Base-by-base conservation (phyloP, 23 red algal species). In the Chondrus crispus region DNA sequence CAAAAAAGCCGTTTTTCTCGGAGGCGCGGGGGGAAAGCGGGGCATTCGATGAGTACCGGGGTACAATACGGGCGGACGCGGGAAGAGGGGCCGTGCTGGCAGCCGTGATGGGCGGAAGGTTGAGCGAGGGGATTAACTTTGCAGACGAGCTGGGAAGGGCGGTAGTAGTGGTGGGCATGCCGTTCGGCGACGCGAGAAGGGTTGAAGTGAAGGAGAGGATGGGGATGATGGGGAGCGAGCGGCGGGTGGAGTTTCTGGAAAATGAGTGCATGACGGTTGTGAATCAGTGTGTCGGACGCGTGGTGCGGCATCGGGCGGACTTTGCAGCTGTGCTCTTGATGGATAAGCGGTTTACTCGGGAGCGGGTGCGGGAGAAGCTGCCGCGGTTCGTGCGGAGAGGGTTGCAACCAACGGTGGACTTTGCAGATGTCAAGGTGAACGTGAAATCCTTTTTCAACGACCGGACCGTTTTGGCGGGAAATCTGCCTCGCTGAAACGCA, bases 121-220 rank as follows among this genome's bases (percentile, higher is more conserved):
- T 99, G 14, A 96, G 94, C 12, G 97, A 99, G 64, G 97, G 97
- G 41, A 99, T 99, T 64, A 99, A 99, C 74, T 96, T 99, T 92
- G 74, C 85, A n/a, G 95, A 99, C 74, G 94, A 94, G 6, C 44
- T 95, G 46, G 97, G 94, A 35, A 89, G 97, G n/a, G 72, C 87
- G 36, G 93, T 99, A 18, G 50, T 90, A 26, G 62, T 99, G 37
- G 90, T 99, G 52, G 97, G 97, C 55, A 69, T 99, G 85, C 93
- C 97, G 13, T 96, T 95, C 81, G 90, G 91, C 29, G 96, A 99
- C 81, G 74, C 87, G 46, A 75, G 63, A 41, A 60, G 95, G 48
- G 62, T 87, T 20, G 89, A 94, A 51, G 81, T 74, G 9, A 62
- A 47, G n/a, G 93, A 94, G 19, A 60, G 72, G 52, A 46, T 96